These are phyloP conservation scores for Dipteronia dyeriana DNA, from an alignment of 345 rosid species.

Conservation along the genomic window DNA sequence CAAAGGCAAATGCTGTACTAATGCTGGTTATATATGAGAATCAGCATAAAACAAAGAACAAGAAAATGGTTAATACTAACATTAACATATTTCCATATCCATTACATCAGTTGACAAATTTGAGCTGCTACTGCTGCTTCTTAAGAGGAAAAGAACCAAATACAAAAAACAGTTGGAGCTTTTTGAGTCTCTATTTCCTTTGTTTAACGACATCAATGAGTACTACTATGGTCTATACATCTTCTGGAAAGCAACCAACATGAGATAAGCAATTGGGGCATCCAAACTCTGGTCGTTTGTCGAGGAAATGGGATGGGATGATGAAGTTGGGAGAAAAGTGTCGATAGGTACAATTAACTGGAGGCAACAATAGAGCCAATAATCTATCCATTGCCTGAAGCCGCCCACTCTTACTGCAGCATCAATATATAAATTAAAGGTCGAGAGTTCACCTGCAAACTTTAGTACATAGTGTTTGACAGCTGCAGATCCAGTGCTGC, in stretches of 20 bases:
- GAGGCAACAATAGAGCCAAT: constrained; percentile 61
- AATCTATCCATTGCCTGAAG: constrained; percentile 70
- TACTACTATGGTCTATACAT: constrained; percentile 20
- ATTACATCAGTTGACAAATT: background rate
- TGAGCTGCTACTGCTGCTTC: background rate
- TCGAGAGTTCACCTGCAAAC: constrained; percentile 58
- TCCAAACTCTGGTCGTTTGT: constrained; percentile 35
- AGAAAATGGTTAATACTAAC: background rate
- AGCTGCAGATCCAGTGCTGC: constrained; percentile 85
- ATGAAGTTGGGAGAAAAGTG: constrained; percentile 25
- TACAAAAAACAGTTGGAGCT: background rate
- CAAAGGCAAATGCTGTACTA: too few relatives aligned
- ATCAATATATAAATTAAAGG: constrained; percentile 19
- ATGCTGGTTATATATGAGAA: background rate
- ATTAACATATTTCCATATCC: background rate
- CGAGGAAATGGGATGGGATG: constrained; percentile 22
- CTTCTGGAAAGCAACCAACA: constrained; percentile 51
- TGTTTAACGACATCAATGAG: background rate
- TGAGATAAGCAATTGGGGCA: constrained; percentile 54
- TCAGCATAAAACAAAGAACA: background rate
- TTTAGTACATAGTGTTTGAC: constrained; percentile 67
- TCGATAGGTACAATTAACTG: constrained; percentile 47
- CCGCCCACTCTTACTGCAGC: constrained; percentile 69
- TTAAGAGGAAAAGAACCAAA: too few relatives aligned
- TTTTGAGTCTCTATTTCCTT: background rate